Base-by-base conservation (phyloP, 2,329 filamentous ascomycete genomes). In the Mycocentrospora acerina region DNA sequence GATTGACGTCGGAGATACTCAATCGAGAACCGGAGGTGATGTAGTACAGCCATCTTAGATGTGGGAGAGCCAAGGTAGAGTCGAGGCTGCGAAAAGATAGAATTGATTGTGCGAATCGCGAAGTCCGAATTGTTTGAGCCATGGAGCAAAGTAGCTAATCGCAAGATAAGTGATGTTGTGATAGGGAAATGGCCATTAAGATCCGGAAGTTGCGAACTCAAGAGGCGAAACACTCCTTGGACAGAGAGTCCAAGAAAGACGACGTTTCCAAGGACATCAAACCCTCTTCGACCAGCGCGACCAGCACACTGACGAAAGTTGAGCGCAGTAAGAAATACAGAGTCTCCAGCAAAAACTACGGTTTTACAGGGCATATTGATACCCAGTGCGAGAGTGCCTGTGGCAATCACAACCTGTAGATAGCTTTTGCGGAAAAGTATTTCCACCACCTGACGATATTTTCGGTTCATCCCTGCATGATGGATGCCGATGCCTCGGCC, bases 381-480 rank as follows among this genome's bases (percentile, higher is more conserved):
- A 70, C 87, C 87, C 4, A 90, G 71, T 2, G 84, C 83, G 14
- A 90, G 74, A 0, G 86, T 89, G 1, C 85, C 86, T 1, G 86
- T 90, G 1, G 86, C 85, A 18, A 90, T 75, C 15, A 90, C 81
- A 1, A 85, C 81, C 7, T 78, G 76, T 24, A 90, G 64, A 55
- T 79, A 90, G 1, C 85, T 83, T 59, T 79, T 84, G 7, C 87
- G 78, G 67, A 89, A 90, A 6, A 89, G 68, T 42, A 87, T 85
- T 57, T 90, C 86, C 1, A 88, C 83, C 14, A 71, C 73, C 60
- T 89, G 85, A 24, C 87, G 79, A 57, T 90, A 90, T 46, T 80
- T 80, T 32, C 85, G 76, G 58, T 90, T 90, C 82, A 90, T 81
- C 67, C 87, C 86, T n/a, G 86, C 79, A 57, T 91, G 88, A 67